Percentiles rank a stretch among this genome's conserved stretches.
These are phyloP conservation scores for Eucalyptus regnans DNA, from an alignment of 345 rosid species.

Conservation along the genomic window DNA sequence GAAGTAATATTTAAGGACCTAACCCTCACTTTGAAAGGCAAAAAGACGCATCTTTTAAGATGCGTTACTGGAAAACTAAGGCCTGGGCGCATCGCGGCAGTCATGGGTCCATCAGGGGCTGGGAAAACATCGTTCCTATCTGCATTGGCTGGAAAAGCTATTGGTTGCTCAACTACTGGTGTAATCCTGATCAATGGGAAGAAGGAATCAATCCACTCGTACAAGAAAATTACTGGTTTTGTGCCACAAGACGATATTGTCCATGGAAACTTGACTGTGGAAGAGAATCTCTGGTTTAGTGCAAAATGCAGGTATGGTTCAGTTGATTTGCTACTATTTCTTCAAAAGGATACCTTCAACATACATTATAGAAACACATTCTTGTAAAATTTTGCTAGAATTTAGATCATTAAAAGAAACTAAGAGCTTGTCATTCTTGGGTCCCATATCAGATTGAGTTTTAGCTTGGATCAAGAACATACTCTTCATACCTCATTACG, in stretches of 20 bases:
- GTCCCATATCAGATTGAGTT: not conserved
- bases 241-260: slow-evolving; percentile 96
- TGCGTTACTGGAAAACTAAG: slow-evolving; percentile 71
- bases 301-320: slow-evolving; percentile 64
- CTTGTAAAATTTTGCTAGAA: not conserved
- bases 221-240: slow-evolving; percentile 79
- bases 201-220: slow-evolving; percentile 60
- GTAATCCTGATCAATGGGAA: slow-evolving; percentile 66
- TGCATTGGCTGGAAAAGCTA: slow-evolving; percentile 83
- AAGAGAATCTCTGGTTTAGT: slow-evolving; percentile 93
- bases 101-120: slow-evolving; percentile 99
- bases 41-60: slow-evolving; percentile 58
- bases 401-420: not conserved
- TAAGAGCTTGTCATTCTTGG: not conserved
- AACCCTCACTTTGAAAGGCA: slow-evolving; percentile 69
- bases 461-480: not conserved
- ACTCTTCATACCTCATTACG: not conserved
- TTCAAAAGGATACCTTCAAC: not conserved
- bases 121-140: slow-evolving; percentile 92
- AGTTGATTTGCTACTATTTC: not conserved
- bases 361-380: not conserved
- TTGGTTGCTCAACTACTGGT: slow-evolving; percentile 63
- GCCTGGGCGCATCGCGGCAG: slow-evolving; percentile 82
- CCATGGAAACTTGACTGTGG: slow-evolving; percentile 95
- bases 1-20: slow-evolving; percentile 70